These are phyloP conservation scores for Angomonas desouzai DNA, from an alignment of 208 protist genomes.

Conservation along the genomic window DNA sequence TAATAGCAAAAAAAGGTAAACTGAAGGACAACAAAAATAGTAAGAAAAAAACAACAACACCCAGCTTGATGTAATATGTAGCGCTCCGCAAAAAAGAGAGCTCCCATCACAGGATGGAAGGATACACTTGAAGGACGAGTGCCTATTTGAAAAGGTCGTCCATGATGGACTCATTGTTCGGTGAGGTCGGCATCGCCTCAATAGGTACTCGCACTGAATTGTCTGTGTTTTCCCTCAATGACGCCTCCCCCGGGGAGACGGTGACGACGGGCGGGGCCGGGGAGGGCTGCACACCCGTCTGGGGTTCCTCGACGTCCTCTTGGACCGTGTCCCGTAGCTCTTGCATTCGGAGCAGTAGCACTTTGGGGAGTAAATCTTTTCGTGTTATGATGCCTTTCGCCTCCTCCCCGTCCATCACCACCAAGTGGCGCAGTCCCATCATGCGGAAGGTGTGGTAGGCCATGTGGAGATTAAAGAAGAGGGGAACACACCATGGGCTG, in stretches of 20 bases:
- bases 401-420: slow-evolving; percentile 80
- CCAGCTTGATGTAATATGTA: too few relatives aligned
- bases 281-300: background rate
- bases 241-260: background rate
- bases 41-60: too few relatives aligned
- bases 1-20: too few relatives aligned
- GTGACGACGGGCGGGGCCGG: background rate
- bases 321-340: slow-evolving; percentile 36
- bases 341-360: slow-evolving; percentile 43
- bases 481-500: slow-evolving; percentile 84
- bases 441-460: slow-evolving; percentile 87
- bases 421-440: slow-evolving; percentile 93
- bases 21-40: too few relatives aligned
- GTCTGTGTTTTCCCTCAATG: background rate
- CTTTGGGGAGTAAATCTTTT: slow-evolving; percentile 83
- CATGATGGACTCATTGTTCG: background rate
- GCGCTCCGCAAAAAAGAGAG: too few relatives aligned
- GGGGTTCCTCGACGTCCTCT: slow-evolving; percentile 5
- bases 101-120: too few relatives aligned
- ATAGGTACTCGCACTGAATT: background rate
- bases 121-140: background rate
- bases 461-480: slow-evolving; percentile 84
- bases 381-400: slow-evolving; percentile 92
- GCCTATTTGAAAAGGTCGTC: background rate
- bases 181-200: background rate